Percentiles rank a stretch among this genome's conserved stretches.
Conservation (phyloP, 768 basidiomycete genomes). For the Psilocybe sp. region DNA sequence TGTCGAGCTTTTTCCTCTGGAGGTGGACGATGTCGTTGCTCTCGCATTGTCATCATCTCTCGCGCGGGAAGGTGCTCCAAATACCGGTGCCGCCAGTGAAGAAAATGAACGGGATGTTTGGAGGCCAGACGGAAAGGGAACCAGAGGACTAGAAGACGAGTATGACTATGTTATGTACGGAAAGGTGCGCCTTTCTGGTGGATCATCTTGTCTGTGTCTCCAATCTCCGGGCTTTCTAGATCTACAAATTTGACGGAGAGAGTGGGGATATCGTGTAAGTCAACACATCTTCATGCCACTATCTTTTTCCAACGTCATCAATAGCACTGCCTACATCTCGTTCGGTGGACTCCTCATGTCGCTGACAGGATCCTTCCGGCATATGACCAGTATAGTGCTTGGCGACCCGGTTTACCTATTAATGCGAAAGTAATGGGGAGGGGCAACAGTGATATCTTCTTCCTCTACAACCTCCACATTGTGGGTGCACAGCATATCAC, state of each 20-base stretch:
- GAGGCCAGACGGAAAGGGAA: conserved; percentile 83
- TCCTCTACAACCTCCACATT: too few relatives aligned
- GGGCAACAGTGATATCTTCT: not conserved
- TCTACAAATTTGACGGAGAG: conserved; percentile 94
- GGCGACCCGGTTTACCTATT: conserved; percentile 92
- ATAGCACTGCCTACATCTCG: conserved; percentile 91
- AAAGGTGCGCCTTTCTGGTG: conserved; percentile 55
- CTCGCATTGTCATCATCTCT: conserved; percentile 85
- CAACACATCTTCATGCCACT: conserved; percentile 1
- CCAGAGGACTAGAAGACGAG: conserved; percentile 82
- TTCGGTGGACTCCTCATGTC: conserved; percentile 97
- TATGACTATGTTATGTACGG: conserved; percentile 99
- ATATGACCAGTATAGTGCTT: conserved; percentile 88
- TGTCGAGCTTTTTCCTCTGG: conserved; percentile 81
- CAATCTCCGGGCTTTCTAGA: conserved; percentile 39
- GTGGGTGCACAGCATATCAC: too few relatives aligned
- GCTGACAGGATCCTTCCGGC: conserved; percentile 86
- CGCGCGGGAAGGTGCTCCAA: conserved; percentile 49
- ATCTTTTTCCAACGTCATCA: conserved; percentile 7
- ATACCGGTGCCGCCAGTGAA: conserved; percentile 46
- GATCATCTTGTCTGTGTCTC: not conserved
- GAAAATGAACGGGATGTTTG: conserved; percentile 78
- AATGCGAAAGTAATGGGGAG: conserved; percentile 67
- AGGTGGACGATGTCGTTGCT: conserved; percentile 68
- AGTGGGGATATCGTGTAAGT: conserved; percentile 83